Evolutionary conservation across 1,284 basidiomycete genomes (phyloP).

Genomic region (Ustilago hordei): DNA sequence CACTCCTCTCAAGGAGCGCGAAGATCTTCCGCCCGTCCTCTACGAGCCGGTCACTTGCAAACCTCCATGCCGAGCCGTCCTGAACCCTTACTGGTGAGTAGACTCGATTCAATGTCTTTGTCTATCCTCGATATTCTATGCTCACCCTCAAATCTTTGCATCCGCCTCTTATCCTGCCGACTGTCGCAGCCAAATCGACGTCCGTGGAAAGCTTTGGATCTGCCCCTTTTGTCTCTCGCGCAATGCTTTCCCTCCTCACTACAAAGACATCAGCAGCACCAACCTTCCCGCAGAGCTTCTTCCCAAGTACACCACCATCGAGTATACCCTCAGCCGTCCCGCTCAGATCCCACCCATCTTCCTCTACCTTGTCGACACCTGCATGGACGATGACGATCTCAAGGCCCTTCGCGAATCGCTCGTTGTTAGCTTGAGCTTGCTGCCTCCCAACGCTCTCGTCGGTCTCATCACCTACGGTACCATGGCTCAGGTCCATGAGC

Average conservation of each 20-base stretch:
- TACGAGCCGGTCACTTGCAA: conserved; percentile 99
- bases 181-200: conserved; percentile 87
- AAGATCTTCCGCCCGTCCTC: conserved; percentile 93
- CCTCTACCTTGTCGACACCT: conserved; percentile 96
- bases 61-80: conserved; percentile 93
- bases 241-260: conserved; percentile 97
- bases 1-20: conserved; percentile 92
- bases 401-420: conserved; percentile 93
- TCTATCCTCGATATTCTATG: not conserved
- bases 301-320: conserved; percentile 98
- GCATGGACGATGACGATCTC: conserved; percentile 94
- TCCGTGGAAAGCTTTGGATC: conserved; percentile 98
- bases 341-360: conserved; percentile 95
- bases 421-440: conserved; percentile 89
- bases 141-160: not conserved
- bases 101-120: too few species aligned
- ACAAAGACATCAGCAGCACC: conserved; percentile 97
- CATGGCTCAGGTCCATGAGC: conserved; percentile 99
- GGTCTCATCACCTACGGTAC: conserved; percentile 96
- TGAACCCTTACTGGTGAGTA: conserved; percentile 90
- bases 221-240: conserved; percentile 97
- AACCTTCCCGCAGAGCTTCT: conserved; percentile 95
- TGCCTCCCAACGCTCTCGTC: conserved; percentile 93
- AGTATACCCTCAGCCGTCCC: conserved; percentile 93
- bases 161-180: not conserved